Evolutionary conservation across 345 rosid genomes (phyloP).

Genomic region (Sisymbrium altissimum): DNA sequence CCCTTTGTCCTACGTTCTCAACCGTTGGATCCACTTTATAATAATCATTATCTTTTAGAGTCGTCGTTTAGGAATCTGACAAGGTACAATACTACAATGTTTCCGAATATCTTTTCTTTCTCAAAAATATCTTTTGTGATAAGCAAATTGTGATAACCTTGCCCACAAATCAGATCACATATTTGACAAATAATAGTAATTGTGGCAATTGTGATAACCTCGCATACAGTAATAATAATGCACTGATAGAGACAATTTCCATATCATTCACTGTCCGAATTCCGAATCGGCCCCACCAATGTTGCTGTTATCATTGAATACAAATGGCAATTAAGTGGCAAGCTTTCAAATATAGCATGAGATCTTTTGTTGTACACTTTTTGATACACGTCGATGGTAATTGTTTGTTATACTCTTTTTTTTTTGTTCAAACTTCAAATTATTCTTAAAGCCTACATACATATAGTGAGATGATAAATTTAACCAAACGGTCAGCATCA

Average conservation of each 20-base stretch:
- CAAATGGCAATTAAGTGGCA: background rate
- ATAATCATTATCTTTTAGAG: background rate
- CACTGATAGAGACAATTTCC: constrained; percentile 3
- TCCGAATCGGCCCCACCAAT: background rate
- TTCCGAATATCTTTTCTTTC: background rate
- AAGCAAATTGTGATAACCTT: constrained; percentile 28
- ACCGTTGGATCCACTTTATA: background rate
- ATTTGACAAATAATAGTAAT: background rate
- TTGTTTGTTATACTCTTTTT: background rate
- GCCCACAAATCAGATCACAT: constrained; percentile 23
- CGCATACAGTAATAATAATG: background rate
- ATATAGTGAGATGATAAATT: background rate
- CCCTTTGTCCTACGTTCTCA: background rate
- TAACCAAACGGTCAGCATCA: background rate
- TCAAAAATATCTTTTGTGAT: constrained; percentile 12
- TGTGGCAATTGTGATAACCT: background rate
- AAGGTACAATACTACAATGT: background rate
- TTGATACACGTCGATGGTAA: background rate
- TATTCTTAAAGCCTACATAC: background rate
- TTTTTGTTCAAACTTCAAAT: background rate
- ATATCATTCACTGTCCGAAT: background rate
- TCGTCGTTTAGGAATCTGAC: constrained; percentile 13
- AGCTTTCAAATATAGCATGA: background rate
- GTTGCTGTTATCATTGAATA: constrained; percentile 5
- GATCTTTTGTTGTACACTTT: background rate